These are phyloP conservation scores for Helotiales sp. DNA, from an alignment of 2,329 filamentous ascomycete species.

Conservation along the genomic window DNA sequence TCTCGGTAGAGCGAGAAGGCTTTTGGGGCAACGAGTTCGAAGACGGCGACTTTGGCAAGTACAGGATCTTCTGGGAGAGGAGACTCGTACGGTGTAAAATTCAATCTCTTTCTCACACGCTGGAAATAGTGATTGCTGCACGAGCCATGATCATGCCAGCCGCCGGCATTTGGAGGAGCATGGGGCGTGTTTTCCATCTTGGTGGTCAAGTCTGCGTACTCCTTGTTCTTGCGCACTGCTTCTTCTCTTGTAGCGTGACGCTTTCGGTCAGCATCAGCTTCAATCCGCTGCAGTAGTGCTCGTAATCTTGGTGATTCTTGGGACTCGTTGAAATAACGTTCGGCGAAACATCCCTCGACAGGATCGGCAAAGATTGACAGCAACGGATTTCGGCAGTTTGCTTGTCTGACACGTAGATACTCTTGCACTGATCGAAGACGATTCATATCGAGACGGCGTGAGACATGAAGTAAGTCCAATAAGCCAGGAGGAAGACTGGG, in stretches of 20 bases:
- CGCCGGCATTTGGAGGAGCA: too few relatives aligned
- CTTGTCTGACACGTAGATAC: slow-evolving; percentile 50
- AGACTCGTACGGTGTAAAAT: slow-evolving; percentile 49
- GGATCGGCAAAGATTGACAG: slow-evolving; percentile 50
- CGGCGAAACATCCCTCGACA: slow-evolving; percentile 36
- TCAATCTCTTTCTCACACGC: slow-evolving; percentile 39
- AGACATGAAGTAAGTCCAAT: slow-evolving; percentile 58
- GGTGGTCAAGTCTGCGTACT: too few relatives aligned
- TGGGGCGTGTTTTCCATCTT: too few relatives aligned
- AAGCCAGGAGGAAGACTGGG: slow-evolving; percentile 50
- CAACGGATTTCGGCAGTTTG: slow-evolving; percentile 13
- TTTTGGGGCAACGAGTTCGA: slow-evolving; percentile 50
- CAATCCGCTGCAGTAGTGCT: slow-evolving; percentile 37
- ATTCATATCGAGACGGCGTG: slow-evolving; percentile 45
- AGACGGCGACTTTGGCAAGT: slow-evolving; percentile 46
- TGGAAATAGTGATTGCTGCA: slow-evolving; percentile 47
- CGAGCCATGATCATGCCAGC: slow-evolving; percentile 33
- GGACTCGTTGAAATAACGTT: slow-evolving; percentile 9
- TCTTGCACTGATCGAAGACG: slow-evolving; percentile 50
- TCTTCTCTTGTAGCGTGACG: too few relatives aligned
- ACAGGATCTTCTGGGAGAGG: slow-evolving; percentile 43
- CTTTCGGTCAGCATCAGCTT: slow-evolving; percentile 32
- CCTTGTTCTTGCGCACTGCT: too few relatives aligned
- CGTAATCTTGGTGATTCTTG: slow-evolving; percentile 36
- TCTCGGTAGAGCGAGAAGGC: slow-evolving; percentile 51